phyloP scores from a whole-genome alignment of 1,284 basidiomycete species.

The Marasmius sp. region DNA sequence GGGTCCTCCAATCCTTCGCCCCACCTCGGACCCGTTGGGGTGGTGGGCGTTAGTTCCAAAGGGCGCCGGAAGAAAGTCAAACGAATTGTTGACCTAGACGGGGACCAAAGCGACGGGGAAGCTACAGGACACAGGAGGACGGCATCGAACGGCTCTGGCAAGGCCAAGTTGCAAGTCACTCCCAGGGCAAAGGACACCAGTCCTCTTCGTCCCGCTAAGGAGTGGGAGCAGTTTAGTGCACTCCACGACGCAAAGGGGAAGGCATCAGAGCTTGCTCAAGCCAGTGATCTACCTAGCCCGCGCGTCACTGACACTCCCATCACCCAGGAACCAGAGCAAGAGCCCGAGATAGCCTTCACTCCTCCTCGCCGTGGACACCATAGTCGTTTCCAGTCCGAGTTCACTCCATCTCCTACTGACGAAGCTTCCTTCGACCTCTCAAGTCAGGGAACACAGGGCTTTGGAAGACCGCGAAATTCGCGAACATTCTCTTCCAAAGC shows the following conservation, averaged over 20 bases:
- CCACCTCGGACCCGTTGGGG: constrained; percentile 39
- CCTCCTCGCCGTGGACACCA: constrained; percentile 32
- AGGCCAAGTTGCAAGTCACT: constrained; percentile 12
- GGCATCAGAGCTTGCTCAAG: background rate
- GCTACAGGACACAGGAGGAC: constrained; percentile 29
- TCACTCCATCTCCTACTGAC: constrained; percentile 22
- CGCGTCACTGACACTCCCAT: background rate
- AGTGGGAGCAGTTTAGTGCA: constrained; percentile 26
- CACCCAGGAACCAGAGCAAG: background rate
- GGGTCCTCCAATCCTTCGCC: constrained; percentile 44
- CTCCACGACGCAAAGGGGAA: constrained; percentile 13
- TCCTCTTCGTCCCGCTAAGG: constrained; percentile 12
- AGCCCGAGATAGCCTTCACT: background rate
- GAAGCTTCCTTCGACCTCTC: background rate
- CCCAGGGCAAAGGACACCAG: constrained; percentile 19
- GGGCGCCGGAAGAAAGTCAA: constrained; percentile 58
- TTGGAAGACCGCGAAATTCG: constrained; percentile 19
- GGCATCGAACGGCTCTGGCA: constrained; percentile 30
- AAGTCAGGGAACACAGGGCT: constrained; percentile 1
- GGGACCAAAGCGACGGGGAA: constrained; percentile 31
- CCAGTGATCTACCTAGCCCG: background rate
- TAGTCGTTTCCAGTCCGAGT: constrained; percentile 38
- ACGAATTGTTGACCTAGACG: constrained; percentile 71
- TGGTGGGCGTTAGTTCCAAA: constrained; percentile 39
- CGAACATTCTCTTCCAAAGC: constrained; percentile 36